Evolutionary conservation across 2,329 filamentous ascomycete genomes (phyloP).

Genomic region (Sclerotinia borealis): DNA sequence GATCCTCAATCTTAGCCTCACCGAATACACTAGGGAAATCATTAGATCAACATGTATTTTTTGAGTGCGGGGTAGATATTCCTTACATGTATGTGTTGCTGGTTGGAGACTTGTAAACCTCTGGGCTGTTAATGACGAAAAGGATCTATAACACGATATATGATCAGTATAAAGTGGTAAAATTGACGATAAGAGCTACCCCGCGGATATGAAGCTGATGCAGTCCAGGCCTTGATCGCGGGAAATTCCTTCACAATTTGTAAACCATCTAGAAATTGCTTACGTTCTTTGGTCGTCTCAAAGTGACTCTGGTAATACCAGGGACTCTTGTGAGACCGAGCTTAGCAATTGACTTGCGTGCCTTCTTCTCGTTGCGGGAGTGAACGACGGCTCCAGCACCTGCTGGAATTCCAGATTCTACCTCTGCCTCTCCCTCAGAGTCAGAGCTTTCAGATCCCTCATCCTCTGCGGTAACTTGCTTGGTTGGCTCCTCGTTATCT

Average conservation of each 20-base stretch:
- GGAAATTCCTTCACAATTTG: neutral
- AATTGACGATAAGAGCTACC: neutral
- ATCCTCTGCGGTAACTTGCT: conserved; percentile 68
- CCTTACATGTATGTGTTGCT: conserved; percentile 99
- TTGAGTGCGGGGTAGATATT: conserved; percentile 5
- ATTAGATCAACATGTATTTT: conserved; percentile 14
- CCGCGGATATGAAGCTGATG: neutral
- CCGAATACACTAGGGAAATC: conserved; percentile 74
- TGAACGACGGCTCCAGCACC: conserved; percentile 86
- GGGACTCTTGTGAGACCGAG: conserved; percentile 92
- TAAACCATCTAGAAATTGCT: conserved; percentile 39
- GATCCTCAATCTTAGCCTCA: conserved; percentile 99
- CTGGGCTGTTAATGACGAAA: conserved; percentile 99
- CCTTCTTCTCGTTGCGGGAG: conserved; percentile 99
- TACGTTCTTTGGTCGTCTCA: conserved; percentile 98
- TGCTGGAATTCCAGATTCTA: conserved; percentile 59
- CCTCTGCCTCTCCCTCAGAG: conserved; percentile 75
- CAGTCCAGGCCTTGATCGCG: neutral
- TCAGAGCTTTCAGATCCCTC: conserved; percentile 64
- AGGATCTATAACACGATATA: conserved; percentile 62
- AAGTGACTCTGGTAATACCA: conserved; percentile 96
- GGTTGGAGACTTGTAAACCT: conserved; percentile 98
- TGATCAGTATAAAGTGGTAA: conserved; percentile 16
- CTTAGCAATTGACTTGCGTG: conserved; percentile 98
- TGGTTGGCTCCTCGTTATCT: conserved; percentile 74